Conservation (phyloP, 345 rosid species). For the Salix suchowensis region DNA sequence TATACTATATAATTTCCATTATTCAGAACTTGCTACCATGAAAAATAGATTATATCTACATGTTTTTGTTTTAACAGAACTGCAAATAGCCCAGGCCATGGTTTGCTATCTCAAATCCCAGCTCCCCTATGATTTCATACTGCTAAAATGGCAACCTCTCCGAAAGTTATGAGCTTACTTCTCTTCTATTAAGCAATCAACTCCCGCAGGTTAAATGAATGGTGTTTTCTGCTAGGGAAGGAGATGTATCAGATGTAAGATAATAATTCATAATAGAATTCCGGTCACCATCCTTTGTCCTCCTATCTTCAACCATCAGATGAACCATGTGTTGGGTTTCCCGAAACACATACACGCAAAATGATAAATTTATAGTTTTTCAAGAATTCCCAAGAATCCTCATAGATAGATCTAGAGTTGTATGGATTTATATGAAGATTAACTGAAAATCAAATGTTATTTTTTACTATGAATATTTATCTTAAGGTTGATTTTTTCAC, state of each 20-base stretch:
- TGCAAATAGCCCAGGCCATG: background rate
- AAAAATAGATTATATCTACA: background rate
- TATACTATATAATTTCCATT: background rate
- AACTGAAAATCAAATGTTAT: too few species aligned
- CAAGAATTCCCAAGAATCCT: too few species aligned
- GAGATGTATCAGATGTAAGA: conserved; percentile 36
- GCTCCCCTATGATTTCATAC: background rate
- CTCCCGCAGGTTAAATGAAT: background rate
- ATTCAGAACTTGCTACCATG: background rate
- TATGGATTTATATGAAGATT: too few species aligned
- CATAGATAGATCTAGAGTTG: too few species aligned
- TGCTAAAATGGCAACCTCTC: background rate
- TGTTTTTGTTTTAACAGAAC: background rate
- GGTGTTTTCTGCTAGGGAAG: conserved; percentile 26
- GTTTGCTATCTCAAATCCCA: background rate
- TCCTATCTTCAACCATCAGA: conserved; percentile 36
- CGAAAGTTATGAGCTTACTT: background rate
- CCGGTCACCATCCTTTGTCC: conserved; percentile 16
- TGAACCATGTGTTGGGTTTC: conserved; percentile 7
- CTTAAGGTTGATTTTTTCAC: too few species aligned
- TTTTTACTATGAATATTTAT: too few species aligned
- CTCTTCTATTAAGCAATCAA: background rate
- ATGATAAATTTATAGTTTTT: too few species aligned
- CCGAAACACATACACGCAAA: too few species aligned
- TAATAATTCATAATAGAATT: conserved; percentile 23